Evolutionary conservation across 2,329 filamentous ascomycete genomes (phyloP).

Genomic region (Colletotrichum spinosum): DNA sequence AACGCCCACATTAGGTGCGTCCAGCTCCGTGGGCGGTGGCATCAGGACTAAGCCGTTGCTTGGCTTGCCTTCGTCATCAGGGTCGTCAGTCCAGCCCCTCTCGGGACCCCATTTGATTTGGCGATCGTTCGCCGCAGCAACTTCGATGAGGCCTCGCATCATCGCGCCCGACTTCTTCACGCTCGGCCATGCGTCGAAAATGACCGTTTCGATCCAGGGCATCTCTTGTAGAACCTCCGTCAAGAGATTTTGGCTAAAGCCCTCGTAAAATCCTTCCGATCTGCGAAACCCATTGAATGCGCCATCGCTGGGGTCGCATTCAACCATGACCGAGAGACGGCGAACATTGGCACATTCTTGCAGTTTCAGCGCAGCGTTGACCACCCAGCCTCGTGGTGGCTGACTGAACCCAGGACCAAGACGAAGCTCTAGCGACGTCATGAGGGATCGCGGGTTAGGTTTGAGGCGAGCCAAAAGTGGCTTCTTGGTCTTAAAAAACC

Average conservation of each 20-base stretch:
- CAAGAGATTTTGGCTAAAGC: slow-evolving; percentile 71
- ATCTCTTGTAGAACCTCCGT: slow-evolving; percentile 66
- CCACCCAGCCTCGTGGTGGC: slow-evolving; percentile 77
- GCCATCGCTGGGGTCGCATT: slow-evolving; percentile 77
- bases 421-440: slow-evolving; percentile 76
- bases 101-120: slow-evolving; percentile 75
- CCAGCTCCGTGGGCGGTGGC: slow-evolving; percentile 23
- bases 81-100: slow-evolving; percentile 72
- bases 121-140: slow-evolving; percentile 60
- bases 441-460: slow-evolving; percentile 66
- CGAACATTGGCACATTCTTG: slow-evolving; percentile 69
- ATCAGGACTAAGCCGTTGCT: slow-evolving; percentile 25
- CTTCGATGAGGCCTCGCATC: slow-evolving; percentile 69
- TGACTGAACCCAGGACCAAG: slow-evolving; percentile 79
- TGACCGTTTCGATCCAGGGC: slow-evolving; percentile 66
- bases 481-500: slow-evolving; percentile 79
- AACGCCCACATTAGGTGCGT: slow-evolving; percentile 27
- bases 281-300: slow-evolving; percentile 76
- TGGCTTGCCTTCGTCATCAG: slow-evolving; percentile 50
- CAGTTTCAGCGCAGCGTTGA: slow-evolving; percentile 73
- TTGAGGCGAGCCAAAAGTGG: slow-evolving; percentile 77
- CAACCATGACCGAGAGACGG: slow-evolving; percentile 74
- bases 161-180: slow-evolving; percentile 75
- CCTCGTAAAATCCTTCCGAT: slow-evolving; percentile 76
- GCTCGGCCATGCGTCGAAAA: slow-evolving; percentile 77